Percentiles rank a stretch among this genome's conserved stretches.
Evolutionary conservation across 306 rosid species (phyloP).

Genomic region (Argentina anserina): DNA sequence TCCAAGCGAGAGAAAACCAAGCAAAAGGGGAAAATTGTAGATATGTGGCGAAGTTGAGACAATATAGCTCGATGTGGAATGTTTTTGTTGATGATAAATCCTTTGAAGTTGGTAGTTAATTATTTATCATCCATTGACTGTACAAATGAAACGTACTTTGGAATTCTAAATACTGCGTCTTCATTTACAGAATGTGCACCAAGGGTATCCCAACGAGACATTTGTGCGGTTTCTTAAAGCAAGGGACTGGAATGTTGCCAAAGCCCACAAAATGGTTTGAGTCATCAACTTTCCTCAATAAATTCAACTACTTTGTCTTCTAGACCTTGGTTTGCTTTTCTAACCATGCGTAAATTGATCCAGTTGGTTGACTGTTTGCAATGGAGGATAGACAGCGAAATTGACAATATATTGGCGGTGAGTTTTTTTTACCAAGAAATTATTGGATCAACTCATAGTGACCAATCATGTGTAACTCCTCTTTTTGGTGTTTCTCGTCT

Average conservation of each 20-base stretch:
- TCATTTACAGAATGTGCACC: constrained; percentile 74
- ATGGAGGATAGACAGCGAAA: constrained; percentile 84
- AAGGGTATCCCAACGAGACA: constrained; percentile 64
- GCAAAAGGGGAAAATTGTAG: background rate
- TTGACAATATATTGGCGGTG: constrained; percentile 72
- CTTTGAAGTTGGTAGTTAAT: background rate
- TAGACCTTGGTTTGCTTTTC: constrained; percentile 23
- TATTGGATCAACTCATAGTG: background rate
- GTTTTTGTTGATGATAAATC: constrained; percentile 11
- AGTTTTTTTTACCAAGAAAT: constrained; percentile 30
- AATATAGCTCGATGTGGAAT: background rate
- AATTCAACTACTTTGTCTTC: constrained; percentile 14
- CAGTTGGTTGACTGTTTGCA: constrained; percentile 85
- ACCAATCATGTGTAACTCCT: background rate
- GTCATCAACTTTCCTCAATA: constrained; percentile 14
- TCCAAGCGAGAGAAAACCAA: background rate
- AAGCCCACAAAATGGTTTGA: constrained; percentile 89
- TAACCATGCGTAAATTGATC: constrained; percentile 28
- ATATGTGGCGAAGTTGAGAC: background rate
- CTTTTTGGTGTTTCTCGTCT: background rate
- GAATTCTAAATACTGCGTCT: constrained; percentile 11
- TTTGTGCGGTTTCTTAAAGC: constrained; percentile 80
- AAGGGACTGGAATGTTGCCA: constrained; percentile 76
- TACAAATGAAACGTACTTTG: constrained; percentile 3
- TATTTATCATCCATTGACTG: constrained; percentile 1